Evolutionary conservation across 2,329 filamentous ascomycete genomes (phyloP).

Genomic region (Penicillium sp.): DNA sequence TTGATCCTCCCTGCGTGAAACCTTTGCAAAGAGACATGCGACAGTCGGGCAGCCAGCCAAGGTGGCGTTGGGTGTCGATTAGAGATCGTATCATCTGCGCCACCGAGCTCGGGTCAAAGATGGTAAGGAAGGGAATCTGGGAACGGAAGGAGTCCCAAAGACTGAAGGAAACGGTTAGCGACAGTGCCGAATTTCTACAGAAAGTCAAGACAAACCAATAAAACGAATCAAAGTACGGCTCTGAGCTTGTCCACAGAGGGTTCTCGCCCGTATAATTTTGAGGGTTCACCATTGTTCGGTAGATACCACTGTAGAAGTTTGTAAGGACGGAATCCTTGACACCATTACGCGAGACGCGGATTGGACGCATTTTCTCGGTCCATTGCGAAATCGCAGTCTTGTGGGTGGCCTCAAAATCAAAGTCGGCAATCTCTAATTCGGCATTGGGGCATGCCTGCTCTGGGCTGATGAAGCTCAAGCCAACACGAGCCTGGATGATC

Average conservation of each 20-base stretch:
- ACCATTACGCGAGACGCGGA: slow-evolving; percentile 34
- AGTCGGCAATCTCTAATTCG: slow-evolving; percentile 64
- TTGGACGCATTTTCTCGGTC: slow-evolving; percentile 53
- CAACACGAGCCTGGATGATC: slow-evolving; percentile 62
- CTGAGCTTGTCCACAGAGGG: slow-evolving; percentile 60
- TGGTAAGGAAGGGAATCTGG: slow-evolving; percentile 66
- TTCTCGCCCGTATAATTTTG: slow-evolving; percentile 74
- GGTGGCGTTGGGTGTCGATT: slow-evolving; percentile 67
- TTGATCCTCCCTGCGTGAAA: slow-evolving; percentile 70
- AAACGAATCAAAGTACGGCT: slow-evolving; percentile 72
- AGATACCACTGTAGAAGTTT: slow-evolving; percentile 68
- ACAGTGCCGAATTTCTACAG: neutral
- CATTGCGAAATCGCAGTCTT: slow-evolving; percentile 56
- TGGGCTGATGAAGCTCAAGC: slow-evolving; percentile 66
- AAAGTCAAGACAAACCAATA: slow-evolving; percentile 56
- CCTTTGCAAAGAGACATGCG: slow-evolving; percentile 70
- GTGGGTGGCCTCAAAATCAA: slow-evolving; percentile 57
- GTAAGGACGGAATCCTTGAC: slow-evolving; percentile 38
- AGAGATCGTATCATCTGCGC: slow-evolving; percentile 66
- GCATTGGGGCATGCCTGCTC: slow-evolving; percentile 66
- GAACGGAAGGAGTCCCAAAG: slow-evolving; percentile 70
- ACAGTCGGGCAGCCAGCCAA: slow-evolving; percentile 71
- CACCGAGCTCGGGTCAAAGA: slow-evolving; percentile 62
- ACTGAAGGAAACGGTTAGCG: slow-evolving; percentile 22
- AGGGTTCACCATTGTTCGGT: slow-evolving; percentile 67